phyloP scores from a whole-genome alignment of 305 asterid genomes.

The Fraxinus floribunda region DNA sequence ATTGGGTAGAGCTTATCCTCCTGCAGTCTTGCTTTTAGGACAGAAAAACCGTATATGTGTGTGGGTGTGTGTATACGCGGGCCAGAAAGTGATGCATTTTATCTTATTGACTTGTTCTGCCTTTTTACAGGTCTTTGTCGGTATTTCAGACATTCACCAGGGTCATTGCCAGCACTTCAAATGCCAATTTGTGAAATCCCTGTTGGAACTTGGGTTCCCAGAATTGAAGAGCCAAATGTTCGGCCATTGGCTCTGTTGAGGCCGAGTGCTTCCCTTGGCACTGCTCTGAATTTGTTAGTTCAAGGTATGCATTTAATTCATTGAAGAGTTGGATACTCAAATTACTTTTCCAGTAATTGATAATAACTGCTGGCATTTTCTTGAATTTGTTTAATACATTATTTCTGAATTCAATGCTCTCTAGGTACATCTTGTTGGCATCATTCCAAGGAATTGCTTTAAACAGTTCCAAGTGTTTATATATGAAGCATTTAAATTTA shows the following conservation, averaged over 20 bases:
- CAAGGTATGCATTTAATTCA: conserved; percentile 53
- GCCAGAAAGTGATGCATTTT: background rate
- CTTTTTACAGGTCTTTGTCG: conserved; percentile 75
- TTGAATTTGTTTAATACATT: background rate
- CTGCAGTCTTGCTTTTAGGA: background rate
- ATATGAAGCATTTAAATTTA: conserved; percentile 9
- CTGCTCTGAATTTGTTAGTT: conserved; percentile 68
- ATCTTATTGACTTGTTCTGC: conserved; percentile 16
- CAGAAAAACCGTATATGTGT: background rate
- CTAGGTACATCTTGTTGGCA: background rate
- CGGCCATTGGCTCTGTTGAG: conserved; percentile 81
- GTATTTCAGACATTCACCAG: conserved; percentile 72
- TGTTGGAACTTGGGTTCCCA: conserved; percentile 90
- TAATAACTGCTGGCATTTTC: background rate
- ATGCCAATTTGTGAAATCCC: conserved; percentile 64
- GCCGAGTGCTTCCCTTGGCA: conserved; percentile 75
- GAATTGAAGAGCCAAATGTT: conserved; percentile 64
- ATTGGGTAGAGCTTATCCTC: background rate
- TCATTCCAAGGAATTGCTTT: background rate
- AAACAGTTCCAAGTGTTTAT: background rate
- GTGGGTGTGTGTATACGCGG: background rate
- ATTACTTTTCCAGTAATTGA: background rate
- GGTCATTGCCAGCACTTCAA: conserved; percentile 73
- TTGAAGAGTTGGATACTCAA: background rate
- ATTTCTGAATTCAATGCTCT: background rate